phyloP scores from a whole-genome alignment of 805 yeast genomes.

The Wickerhamomyces bovis region DNA sequence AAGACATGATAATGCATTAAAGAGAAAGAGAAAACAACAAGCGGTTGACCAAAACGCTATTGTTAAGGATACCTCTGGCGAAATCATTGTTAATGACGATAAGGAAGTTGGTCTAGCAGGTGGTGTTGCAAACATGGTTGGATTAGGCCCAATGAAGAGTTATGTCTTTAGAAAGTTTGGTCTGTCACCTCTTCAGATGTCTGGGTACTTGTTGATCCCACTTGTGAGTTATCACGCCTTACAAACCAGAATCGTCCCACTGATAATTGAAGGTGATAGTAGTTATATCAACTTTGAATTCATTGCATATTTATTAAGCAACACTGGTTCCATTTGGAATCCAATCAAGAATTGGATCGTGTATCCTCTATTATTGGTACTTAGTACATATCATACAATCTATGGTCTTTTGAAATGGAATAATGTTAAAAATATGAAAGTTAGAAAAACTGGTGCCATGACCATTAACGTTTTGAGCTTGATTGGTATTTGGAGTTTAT shows the following conservation, averaged over 20 bases:
- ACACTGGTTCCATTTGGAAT: constrained; percentile 20
- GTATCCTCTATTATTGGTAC: constrained; percentile 29
- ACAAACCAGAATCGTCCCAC: constrained; percentile 45
- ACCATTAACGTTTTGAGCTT: constrained; percentile 31
- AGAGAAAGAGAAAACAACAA: constrained; percentile 8
- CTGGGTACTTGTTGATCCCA: constrained; percentile 51
- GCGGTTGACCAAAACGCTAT: constrained; percentile 16
- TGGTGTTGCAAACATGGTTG: constrained; percentile 41
- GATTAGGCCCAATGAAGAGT: constrained; percentile 47
- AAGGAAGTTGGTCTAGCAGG: constrained; percentile 58
- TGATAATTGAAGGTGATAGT: constrained; percentile 58
- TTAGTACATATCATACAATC: constrained; percentile 46
- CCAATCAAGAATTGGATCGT: constrained; percentile 26
- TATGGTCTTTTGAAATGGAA: constrained; percentile 48
- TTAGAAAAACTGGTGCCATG: constrained; percentile 41
- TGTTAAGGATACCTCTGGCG: constrained; percentile 6
- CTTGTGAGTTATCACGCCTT: constrained; percentile 40
- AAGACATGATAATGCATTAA: constrained; percentile 21
- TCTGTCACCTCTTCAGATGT: constrained; percentile 48
- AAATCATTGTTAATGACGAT: constrained; percentile 30
- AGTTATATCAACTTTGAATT: constrained; percentile 47
- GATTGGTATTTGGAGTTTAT: constrained; percentile 34
- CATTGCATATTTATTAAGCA: constrained; percentile 35
- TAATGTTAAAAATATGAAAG: constrained; percentile 30
- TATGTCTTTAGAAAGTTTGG: constrained; percentile 39